Evolutionary conservation across 345 rosid genomes (phyloP), one percentile per base, ranked within the genome.

Genomic region (Leavenworthia alabamica): DNA sequence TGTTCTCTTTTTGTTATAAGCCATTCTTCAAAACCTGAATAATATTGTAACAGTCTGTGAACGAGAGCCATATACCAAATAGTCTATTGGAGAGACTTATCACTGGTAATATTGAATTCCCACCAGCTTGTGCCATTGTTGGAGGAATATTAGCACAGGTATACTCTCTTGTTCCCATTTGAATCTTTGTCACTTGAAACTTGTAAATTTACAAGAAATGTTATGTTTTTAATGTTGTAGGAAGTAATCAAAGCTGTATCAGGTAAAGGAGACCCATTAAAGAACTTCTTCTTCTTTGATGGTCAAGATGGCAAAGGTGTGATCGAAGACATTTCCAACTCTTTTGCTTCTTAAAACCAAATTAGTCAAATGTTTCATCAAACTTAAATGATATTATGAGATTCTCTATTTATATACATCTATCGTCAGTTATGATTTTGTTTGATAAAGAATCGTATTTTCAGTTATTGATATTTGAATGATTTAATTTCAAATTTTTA

Each of bases 111-210:
- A 68, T 50, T 28, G 96, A 89, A 73, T 93, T 81, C 63, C 92
- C 97, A 66, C 88, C 96, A 2, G 91, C 84, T 35, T 93, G 99
- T 81, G 97, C 97, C 32, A 76, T 93, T 66, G 62, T 93, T 2
- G 97, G 99, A 53, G 99, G 99, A 64, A 79, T 82, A 59, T 81
- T 89, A 28, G 99, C 97, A 62, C 99, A 93, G 97, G 97, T 88
- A 56, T 13, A n/a, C 36, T 23, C 45, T 4, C 11, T 53, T 23
- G n/a, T 4, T n/a, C 4, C 0, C 62, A 9, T 2, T 13, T n/a
- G 3, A 14, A 7, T 17, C 36, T 59, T 59, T 59, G 12, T 32
- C 8, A 26, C 15, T 2, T 2, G 28, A 46, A 54, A 44, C 16
- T 53, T 43, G 39, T 48, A 4, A 14, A 4, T 39, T 71, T 32